Evolutionary conservation across 2,329 filamentous ascomycete genomes (phyloP).

Genomic region (Monilinia fructigena): DNA sequence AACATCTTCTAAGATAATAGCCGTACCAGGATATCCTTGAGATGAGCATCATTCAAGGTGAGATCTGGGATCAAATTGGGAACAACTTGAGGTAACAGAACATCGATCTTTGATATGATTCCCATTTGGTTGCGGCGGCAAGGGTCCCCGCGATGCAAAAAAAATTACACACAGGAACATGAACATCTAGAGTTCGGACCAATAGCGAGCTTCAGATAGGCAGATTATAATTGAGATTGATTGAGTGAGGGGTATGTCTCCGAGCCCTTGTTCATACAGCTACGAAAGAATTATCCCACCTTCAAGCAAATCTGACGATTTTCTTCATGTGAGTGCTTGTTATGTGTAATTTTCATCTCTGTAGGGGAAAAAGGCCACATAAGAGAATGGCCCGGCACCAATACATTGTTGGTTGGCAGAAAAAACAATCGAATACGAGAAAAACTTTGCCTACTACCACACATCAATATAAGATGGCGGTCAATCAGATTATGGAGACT

Average conservation of each 20-base stretch:
- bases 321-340: slow-evolving; percentile 8
- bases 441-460: slow-evolving; percentile 4
- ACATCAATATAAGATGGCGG: slow-evolving; percentile 6
- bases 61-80: slow-evolving; percentile 3
- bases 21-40: not conserved
- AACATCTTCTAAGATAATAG: not conserved
- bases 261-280: not conserved
- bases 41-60: not conserved
- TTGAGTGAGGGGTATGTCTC: slow-evolving; percentile 21
- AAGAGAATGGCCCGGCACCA: slow-evolving; percentile 3
- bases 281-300: slow-evolving; percentile 16
- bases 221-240: slow-evolving; percentile 19
- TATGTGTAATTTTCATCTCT: not conserved
- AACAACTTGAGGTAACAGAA: not conserved
- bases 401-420: slow-evolving; percentile 6
- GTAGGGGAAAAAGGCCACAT: not conserved
- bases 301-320: slow-evolving; percentile 10
- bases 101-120: slow-evolving; percentile 4
- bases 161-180: slow-evolving; percentile 24
- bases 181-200: slow-evolving; percentile 6
- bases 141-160: slow-evolving; percentile 21
- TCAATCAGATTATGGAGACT: slow-evolving; percentile 1
- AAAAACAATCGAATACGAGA: slow-evolving; percentile 16
- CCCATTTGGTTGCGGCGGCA: slow-evolving; percentile 13
- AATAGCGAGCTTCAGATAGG: slow-evolving; percentile 20